Evolutionary conservation across 1,139 yeast genomes (phyloP), one percentile per base, ranked within the genome.

Genomic region (Wickerhamomyces sp.): DNA sequence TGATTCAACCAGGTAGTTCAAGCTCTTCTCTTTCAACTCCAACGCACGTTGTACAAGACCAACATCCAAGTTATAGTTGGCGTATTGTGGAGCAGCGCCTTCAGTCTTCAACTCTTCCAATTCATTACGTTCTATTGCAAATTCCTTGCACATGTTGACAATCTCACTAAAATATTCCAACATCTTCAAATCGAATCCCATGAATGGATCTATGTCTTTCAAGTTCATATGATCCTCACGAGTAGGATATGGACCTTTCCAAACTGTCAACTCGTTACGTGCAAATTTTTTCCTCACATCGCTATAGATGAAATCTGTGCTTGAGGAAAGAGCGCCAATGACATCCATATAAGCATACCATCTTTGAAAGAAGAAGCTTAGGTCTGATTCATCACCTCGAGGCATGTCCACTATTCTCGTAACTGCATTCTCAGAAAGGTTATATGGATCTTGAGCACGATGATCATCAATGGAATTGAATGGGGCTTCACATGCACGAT

Each of bases 271-370:
- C 2, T 44, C 35, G 15, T 38, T 34, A 36, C 28, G 7, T 30
- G 34, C 3, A 30, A 22, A 16, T 23, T 16, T 6, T 32, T 25
- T 6, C 33, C 23, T 3, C 41, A 44, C 2, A 64, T 57, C 0
- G 9, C 20, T 16, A 12, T 28, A 24, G n/a, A 26, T 4, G 13
- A 28, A 10, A 11, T 10, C 21, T 2, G 17, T 15, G 12, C 30
- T 28, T 6, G 51, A 58, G 4, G 68, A 61, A 23, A 82, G 58
- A 2, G 80, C 72, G 0, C 88, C 86, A 25, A 83, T 68, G 2
- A 80, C 75, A 48, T 82, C 89, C 31, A 80, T 64, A 47, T 80
- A 84, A 0, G 80, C 82, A 51, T 78, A 79, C 83, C 89, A 79
- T 38, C 91, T 60, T 52, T 77, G 66, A 37, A 84, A 59, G 49